Percentiles rank a stretch among this genome's conserved stretches.
Conservation (phyloP, 1,139 yeast species). For the Protomyces arabidopsidicola region DNA sequence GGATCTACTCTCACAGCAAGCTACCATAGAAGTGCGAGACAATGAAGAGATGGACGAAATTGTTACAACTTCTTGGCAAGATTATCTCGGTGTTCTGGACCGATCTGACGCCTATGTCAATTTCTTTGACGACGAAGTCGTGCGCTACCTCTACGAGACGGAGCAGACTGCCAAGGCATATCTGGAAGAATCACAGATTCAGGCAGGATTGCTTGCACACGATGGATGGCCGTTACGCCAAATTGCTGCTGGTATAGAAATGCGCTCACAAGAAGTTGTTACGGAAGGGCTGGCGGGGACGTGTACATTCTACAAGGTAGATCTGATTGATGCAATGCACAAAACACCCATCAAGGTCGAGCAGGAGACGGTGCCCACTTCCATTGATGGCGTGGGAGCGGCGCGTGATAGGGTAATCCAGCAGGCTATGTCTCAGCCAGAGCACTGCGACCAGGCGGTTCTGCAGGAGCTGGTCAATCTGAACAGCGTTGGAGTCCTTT, state of each 20-base stretch:
- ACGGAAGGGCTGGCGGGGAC: constrained; percentile 23
- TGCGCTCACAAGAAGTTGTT: constrained; percentile 19
- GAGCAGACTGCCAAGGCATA: background rate
- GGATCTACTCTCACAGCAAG: constrained; percentile 7
- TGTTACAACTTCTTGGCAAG: constrained; percentile 6
- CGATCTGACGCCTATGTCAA: constrained; percentile 9
- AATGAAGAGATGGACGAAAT: constrained; percentile 8
- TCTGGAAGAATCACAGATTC: constrained; percentile 4
- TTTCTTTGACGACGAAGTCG: constrained; percentile 24
- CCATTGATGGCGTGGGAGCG: background rate
- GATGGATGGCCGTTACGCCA: constrained; percentile 13
- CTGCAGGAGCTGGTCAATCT: constrained; percentile 1
- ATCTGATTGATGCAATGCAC: background rate
- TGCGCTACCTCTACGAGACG: constrained; percentile 1
- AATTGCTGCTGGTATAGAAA: constrained; percentile 7
- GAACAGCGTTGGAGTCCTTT: constrained; percentile 8
- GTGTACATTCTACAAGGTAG: constrained; percentile 1
- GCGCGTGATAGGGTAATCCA: constrained; percentile 1
- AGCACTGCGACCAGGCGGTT: background rate
- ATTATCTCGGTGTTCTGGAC: background rate
- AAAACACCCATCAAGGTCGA: background rate
- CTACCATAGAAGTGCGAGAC: constrained; percentile 10
- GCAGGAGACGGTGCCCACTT: background rate
- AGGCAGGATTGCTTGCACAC: constrained; percentile 6
- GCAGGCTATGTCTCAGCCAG: background rate